Conservation (phyloP, 2,329 filamentous ascomycete genomes). For the Aspergillus hortae region DNA sequence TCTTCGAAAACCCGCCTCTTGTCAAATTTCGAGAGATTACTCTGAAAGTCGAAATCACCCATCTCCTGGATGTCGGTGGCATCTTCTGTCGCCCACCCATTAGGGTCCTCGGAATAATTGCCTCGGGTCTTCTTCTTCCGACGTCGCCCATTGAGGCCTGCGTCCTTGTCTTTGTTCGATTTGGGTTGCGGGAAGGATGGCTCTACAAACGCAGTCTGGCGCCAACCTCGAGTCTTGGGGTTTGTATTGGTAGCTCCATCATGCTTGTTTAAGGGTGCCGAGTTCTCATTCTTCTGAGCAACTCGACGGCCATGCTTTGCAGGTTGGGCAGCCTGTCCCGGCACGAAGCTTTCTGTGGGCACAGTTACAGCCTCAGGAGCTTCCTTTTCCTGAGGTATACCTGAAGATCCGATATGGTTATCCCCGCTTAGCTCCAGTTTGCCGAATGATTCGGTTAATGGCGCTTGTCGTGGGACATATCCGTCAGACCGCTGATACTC, state of each 20-base stretch:
- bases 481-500: conserved; percentile 21
- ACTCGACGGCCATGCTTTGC: conserved; percentile 45
- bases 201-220: conserved; percentile 64
- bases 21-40: conserved; percentile 88
- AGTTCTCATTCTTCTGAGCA: conserved; percentile 40
- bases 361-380: conserved; percentile 13
- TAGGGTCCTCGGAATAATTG: conserved; percentile 55
- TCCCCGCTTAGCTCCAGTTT: conserved; percentile 34
- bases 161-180: conserved; percentile 25
- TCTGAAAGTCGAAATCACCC: conserved; percentile 91
- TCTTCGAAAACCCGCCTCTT: conserved; percentile 89
- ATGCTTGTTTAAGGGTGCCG: conserved; percentile 30
- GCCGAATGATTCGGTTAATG: conserved; percentile 38
- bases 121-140: conserved; percentile 45
- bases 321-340: too few relatives aligned
- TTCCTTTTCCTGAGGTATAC: conserved; percentile 12
- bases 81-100: conserved; percentile 94
- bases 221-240: conserved; percentile 61
- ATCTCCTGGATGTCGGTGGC: conserved; percentile 91
- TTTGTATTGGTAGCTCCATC: conserved; percentile 30
- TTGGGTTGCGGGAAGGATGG: conserved; percentile 43
- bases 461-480: conserved; percentile 13
- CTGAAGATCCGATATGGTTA: conserved; percentile 15
- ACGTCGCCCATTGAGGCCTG: conserved; percentile 34
- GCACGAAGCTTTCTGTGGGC: too few relatives aligned